Evolutionary conservation across 495 filamentous ascomycete species (phyloP).

Genomic region (Tricharina praecox): DNA sequence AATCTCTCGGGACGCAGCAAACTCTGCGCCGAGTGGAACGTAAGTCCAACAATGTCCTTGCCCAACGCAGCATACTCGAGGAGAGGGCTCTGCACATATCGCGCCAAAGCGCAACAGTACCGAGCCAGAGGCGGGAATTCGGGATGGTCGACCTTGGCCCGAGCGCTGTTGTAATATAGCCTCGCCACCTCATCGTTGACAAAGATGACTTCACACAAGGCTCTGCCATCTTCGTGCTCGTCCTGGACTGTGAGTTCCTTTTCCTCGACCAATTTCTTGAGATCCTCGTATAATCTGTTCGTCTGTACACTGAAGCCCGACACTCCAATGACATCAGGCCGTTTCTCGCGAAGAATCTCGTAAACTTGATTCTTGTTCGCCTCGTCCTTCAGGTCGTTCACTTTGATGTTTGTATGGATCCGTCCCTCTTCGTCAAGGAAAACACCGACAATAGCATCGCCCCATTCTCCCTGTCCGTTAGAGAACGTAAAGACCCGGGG

Average conservation of each 20-base stretch:
- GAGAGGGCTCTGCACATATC: conserved; percentile 84
- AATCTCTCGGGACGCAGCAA: conserved; percentile 75
- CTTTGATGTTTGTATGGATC: conserved; percentile 73
- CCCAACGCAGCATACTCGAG: conserved; percentile 89
- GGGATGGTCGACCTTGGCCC: conserved; percentile 68
- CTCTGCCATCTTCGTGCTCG: conserved; percentile 44
- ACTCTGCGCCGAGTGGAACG: conserved; percentile 77
- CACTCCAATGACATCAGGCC: conserved; percentile 78
- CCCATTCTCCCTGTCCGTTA: conserved; percentile 58
- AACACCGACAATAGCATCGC: conserved; percentile 74
- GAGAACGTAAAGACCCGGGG: conserved; percentile 76
- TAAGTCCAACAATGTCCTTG: conserved; percentile 67
- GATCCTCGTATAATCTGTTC: conserved; percentile 58
- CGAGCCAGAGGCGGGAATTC: conserved; percentile 53
- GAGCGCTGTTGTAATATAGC: conserved; percentile 75
- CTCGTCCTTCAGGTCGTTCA: conserved; percentile 61
- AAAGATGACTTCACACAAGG: conserved; percentile 63
- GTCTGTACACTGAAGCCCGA: conserved; percentile 84
- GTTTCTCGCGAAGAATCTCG: conserved; percentile 53
- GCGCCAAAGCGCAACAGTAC: conserved; percentile 76
- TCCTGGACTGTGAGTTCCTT: conserved; percentile 46
- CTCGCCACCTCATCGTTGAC: conserved; percentile 93
- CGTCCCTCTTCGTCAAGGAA: conserved; percentile 87
- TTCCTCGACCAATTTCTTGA: conserved; percentile 57
- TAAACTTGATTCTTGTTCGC: conserved; percentile 46